Evolutionary conservation across 23 red algal genomes (phyloP), one percentile per base, ranked within the genome.

Genomic region (Agarophyton chilense): DNA sequence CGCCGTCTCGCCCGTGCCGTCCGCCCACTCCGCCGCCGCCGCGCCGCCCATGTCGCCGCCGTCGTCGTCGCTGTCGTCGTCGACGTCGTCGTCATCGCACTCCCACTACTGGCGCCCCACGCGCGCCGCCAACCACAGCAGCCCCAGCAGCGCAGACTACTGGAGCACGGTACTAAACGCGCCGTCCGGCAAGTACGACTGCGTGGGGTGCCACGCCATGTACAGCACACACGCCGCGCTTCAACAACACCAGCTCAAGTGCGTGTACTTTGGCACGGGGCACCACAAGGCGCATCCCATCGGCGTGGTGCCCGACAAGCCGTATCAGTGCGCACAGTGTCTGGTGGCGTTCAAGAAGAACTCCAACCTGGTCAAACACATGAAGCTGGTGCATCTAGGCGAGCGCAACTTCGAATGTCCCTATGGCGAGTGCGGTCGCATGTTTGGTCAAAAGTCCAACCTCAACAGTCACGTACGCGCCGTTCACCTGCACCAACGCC

Each of bases 331-430:
- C 80, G 66, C 42, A 4, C 38, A 67, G 38, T 93, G 90, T 47
- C 80, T 72, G 18, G 56, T 61, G 34, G 74, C 46, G 34, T 93
- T 93, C 57, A 93, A 82, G 82, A 82, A 85, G 90, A 79, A 82
- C 21, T 78, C 65, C 79, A 93, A 93, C 71, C 90, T 79, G 41
- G 78, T 75, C 47, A 93, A 93, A 46, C 90, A 93, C 50, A 78
- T 86, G 52, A 82, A 87, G 71, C 54, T 84, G 24, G 90, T 93
- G 4, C 92, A 94, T 71, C 79, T 67, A 14, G 68, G 81, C 40
- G 79, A 84, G 62, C 71, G 89, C 34, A 72, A 72, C 22, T 84
- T 84, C 78, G 53, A 77, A 41, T 92, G 89, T 49, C 45, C 89
- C 46, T 60, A 71, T 4, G 52, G 43, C 26, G 35, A 41, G 16